phyloP scores from a whole-genome alignment of 2,329 filamentous ascomycete genomes.

The Dothidotthia symphoricarpi region DNA sequence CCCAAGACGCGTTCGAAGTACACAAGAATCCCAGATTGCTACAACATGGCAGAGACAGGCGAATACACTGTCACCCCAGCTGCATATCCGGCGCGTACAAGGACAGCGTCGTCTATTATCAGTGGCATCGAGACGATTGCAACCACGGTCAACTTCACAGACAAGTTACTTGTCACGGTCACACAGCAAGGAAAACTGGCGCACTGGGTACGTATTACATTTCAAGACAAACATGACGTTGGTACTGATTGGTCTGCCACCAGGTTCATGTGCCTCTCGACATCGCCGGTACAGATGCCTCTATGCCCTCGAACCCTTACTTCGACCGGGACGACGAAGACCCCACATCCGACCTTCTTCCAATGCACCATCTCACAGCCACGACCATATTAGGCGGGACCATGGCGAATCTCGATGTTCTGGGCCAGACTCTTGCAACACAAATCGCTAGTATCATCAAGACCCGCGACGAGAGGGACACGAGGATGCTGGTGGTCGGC shows the following conservation, averaged over 20 bases:
- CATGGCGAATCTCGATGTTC: constrained; percentile 71
- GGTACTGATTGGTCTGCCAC: constrained; percentile 12
- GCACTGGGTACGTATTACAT: constrained; percentile 73
- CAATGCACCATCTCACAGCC: constrained; percentile 78
- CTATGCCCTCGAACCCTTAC: constrained; percentile 48
- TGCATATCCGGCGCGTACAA: constrained; percentile 68
- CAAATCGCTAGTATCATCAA: constrained; percentile 82
- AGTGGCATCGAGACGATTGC: constrained; percentile 70
- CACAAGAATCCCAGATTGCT: not conserved
- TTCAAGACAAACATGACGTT: not conserved
- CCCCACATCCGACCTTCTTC: constrained; percentile 56
- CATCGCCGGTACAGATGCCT: constrained; percentile 65
- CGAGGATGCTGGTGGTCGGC: constrained; percentile 58
- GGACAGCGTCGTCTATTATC: constrained; percentile 57
- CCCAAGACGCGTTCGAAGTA: not conserved
- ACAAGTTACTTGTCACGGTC: constrained; percentile 88
- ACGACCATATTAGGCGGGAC: constrained; percentile 85
- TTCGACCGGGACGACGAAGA: constrained; percentile 48
- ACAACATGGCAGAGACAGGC: constrained; percentile 11
- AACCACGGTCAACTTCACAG: constrained; percentile 70
- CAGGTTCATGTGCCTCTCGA: constrained; percentile 77
- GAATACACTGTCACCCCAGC: constrained; percentile 35
- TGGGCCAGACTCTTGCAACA: constrained; percentile 84
- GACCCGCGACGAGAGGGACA: constrained; percentile 65
- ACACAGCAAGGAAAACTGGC: constrained; percentile 80